Percentiles rank a stretch among this genome's conserved stretches.
phyloP scores from a whole-genome alignment of 352 stramenopile species.

The Globisporangium cylindrosporum region DNA sequence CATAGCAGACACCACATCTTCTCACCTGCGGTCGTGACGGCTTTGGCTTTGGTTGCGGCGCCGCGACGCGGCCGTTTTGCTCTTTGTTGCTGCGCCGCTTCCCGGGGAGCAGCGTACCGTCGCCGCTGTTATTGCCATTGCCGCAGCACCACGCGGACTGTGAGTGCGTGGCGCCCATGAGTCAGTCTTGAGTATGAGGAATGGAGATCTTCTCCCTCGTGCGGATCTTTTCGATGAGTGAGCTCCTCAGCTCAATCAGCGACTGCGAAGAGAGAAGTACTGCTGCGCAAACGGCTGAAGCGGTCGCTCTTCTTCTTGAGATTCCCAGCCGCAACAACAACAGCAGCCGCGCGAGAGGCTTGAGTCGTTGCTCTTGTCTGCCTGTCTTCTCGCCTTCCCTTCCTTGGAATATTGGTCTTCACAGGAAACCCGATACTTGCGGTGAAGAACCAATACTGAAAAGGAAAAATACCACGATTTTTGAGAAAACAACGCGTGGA shows the following conservation, averaged over 20 bases:
- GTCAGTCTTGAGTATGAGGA: not conserved
- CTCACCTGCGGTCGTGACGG: slow-evolving; percentile 28
- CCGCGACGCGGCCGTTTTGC: slow-evolving; percentile 34
- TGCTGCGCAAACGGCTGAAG: not conserved
- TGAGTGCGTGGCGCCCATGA: slow-evolving; percentile 40
- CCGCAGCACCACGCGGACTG: slow-evolving; percentile 53
- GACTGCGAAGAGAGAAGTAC: not conserved
- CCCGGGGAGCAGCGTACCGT: slow-evolving; percentile 30
- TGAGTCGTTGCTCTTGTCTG: no score
- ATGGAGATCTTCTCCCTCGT: not conserved
- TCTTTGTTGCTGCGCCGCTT: slow-evolving; percentile 34
- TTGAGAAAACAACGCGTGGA: no score
- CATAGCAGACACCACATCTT: not conserved
- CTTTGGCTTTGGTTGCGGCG: slow-evolving; percentile 20
- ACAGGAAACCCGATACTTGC: no score
- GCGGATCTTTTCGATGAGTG: slow-evolving; percentile 7
- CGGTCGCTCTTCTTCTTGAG: not conserved
- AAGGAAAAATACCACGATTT: no score
- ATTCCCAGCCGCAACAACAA: not conserved
- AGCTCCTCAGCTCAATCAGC: not conserved
- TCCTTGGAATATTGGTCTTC: no score
- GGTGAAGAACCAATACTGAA: no score
- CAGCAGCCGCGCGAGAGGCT: no score
- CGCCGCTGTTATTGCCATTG: slow-evolving; percentile 32
- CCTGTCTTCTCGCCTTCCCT: no score